Evolutionary conservation across 1,284 basidiomycete species (phyloP).

Genomic region (Ustilago bromivora): DNA sequence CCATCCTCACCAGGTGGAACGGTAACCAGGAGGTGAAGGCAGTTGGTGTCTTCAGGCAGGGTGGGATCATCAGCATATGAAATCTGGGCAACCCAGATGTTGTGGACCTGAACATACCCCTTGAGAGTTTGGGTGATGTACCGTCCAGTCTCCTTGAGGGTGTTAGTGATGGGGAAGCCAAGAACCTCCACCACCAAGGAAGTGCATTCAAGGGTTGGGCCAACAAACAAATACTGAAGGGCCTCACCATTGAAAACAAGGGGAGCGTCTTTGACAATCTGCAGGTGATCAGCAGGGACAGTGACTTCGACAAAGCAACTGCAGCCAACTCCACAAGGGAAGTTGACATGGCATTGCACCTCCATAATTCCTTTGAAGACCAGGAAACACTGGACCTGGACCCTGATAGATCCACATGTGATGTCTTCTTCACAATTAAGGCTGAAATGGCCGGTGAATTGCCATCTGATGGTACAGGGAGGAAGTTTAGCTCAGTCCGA

Average conservation of each 20-base stretch:
- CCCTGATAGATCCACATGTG: background rate
- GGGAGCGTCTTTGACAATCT: background rate
- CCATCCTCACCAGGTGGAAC: too few relatives aligned
- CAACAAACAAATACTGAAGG: background rate
- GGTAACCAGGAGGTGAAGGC: too few relatives aligned
- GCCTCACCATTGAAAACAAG: background rate
- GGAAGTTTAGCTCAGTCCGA: background rate
- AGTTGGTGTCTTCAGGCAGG: too few relatives aligned
- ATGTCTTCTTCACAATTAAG: background rate
- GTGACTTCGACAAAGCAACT: background rate
- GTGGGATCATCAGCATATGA: too few relatives aligned
- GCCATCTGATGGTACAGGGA: conserved; percentile 1
- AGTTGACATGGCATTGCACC: background rate
- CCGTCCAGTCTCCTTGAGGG: too few relatives aligned
- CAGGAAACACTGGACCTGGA: background rate
- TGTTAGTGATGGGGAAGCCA: too few relatives aligned
- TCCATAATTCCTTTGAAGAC: background rate
- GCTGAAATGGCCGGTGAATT: conserved; percentile 1
- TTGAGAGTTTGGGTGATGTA: too few relatives aligned
- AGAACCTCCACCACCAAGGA: too few relatives aligned
- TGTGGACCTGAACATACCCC: too few relatives aligned
- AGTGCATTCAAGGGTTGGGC: background rate
- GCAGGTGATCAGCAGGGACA: background rate
- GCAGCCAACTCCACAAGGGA: background rate
- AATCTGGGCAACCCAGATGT: too few relatives aligned